These are phyloP conservation scores for Cenococcum geophilum DNA, from an alignment of 495 filamentous ascomycete genomes.

Conservation along the genomic window DNA sequence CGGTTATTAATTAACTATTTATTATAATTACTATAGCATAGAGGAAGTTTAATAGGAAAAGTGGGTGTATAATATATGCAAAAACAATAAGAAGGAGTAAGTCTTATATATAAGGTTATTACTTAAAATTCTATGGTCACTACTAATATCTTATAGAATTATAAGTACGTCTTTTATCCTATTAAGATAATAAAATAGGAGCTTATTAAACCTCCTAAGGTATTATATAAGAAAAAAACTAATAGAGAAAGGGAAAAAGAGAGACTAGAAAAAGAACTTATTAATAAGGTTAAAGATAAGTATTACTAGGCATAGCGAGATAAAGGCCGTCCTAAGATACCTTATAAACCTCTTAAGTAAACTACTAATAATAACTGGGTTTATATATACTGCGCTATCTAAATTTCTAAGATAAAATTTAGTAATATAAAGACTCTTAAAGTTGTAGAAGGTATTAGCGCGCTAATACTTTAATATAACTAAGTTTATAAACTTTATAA, in stretches of 20 bases:
- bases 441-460: constrained; percentile 79
- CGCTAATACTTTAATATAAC: constrained; percentile 62
- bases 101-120: constrained; percentile 66
- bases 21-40: constrained; percentile 87
- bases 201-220: constrained; percentile 76
- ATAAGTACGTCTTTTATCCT: constrained; percentile 89
- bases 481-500: constrained; percentile 85
- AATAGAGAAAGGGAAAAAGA: constrained; percentile 90
- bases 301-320: constrained; percentile 80
- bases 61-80: constrained; percentile 95
- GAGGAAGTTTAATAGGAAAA: constrained; percentile 63
- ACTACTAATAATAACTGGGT: constrained; percentile 96
- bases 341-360: constrained; percentile 85
- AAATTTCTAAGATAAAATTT: constrained; percentile 87
- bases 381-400: constrained; percentile 89
- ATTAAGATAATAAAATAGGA: constrained; percentile 69
- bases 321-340: constrained; percentile 69
- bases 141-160: constrained; percentile 52
- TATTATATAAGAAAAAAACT: constrained; percentile 84
- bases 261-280: constrained; percentile 71
- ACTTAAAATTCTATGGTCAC: background rate
- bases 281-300: constrained; percentile 62
- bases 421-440: constrained; percentile 72
- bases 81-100: constrained; percentile 81
- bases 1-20: constrained; percentile 85